phyloP scores from a whole-genome alignment of 2,329 filamentous ascomycete genomes.

The Sclerotinia borealis region DNA sequence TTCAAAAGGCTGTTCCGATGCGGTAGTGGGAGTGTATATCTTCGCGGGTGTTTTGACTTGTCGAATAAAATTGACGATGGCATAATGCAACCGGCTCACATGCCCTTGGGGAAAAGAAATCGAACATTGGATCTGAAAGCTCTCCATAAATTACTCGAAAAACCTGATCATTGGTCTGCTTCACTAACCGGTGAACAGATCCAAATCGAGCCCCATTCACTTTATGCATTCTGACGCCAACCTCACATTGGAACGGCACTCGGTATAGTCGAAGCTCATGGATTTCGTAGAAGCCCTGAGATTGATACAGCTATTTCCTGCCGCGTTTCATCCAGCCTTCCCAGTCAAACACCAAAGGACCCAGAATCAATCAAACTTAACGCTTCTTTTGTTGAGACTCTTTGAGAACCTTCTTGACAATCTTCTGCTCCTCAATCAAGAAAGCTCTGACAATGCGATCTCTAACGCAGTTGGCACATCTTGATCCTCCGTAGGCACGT shows the following conservation, averaged over 20 bases:
- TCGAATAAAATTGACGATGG: neutral
- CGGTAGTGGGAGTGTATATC: neutral
- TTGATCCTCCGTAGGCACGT: constrained; percentile 95
- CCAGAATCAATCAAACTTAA: constrained; percentile 27
- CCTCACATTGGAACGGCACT: constrained; percentile 4
- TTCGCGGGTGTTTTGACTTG: neutral
- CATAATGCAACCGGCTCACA: neutral
- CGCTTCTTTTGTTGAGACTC: constrained; percentile 70
- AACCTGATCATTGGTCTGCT: neutral
- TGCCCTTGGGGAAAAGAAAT: neutral
- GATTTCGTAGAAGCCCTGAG: constrained; percentile 28
- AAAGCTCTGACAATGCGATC: constrained; percentile 97
- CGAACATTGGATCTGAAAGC: neutral
- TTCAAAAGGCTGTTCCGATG: neutral
- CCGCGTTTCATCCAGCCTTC: constrained; percentile 32
- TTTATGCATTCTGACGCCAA: neutral
- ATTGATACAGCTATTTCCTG: constrained; percentile 33
- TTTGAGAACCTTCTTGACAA: constrained; percentile 99
- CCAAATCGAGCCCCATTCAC: constrained; percentile 4
- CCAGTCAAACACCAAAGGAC: constrained; percentile 33
- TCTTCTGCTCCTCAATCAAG: constrained; percentile 99
- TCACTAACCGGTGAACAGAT: constrained; percentile 6
- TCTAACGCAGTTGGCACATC: constrained; percentile 97
- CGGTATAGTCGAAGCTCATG: constrained; percentile 26
- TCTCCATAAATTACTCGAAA: neutral